Conservation (phyloP, 1,139 yeast species). For the Saccharomyces hybrid region DNA sequence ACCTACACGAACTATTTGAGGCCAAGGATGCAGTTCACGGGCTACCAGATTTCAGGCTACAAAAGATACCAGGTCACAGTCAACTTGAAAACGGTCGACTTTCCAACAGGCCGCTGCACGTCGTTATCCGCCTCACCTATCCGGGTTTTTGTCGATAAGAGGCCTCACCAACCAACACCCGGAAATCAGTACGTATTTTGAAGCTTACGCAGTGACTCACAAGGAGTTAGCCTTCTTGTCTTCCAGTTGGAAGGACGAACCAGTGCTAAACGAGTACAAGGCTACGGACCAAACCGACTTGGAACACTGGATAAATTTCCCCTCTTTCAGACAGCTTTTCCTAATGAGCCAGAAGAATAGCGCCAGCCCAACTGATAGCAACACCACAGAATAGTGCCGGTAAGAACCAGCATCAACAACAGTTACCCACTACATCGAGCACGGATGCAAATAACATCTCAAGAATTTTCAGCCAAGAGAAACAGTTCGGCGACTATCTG, state of each 20-base stretch:
- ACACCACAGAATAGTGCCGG: neutral
- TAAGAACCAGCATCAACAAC: neutral
- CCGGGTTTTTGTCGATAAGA: conserved; percentile 73
- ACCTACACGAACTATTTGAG: conserved; percentile 18
- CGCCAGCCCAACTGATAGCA: neutral
- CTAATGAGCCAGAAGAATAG: conserved; percentile 3
- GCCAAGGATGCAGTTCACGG: conserved; percentile 26
- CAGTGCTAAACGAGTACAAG: conserved; percentile 38
- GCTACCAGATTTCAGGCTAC: conserved; percentile 32
- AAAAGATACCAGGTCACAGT: conserved; percentile 30
- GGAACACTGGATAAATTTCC: conserved; percentile 80
- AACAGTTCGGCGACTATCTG: conserved; percentile 29
- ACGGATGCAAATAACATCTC: conserved; percentile 24
- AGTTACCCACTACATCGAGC: conserved; percentile 22
- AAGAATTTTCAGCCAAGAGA: conserved; percentile 4
- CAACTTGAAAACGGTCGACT: conserved; percentile 22
- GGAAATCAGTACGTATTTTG: conserved; percentile 76
- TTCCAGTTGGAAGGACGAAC: conserved; percentile 39
- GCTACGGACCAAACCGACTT: conserved; percentile 60
- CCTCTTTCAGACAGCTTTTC: conserved; percentile 33
- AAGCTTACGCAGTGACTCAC: conserved; percentile 74
- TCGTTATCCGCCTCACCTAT: conserved; percentile 36
- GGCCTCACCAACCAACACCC: conserved; percentile 75
- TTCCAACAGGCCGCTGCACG: conserved; percentile 17
- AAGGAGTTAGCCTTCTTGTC: conserved; percentile 42